These are phyloP conservation scores for Rhexocercosporidium sp. DNA, from an alignment of 2,329 filamentous ascomycete species.

Conservation along the genomic window DNA sequence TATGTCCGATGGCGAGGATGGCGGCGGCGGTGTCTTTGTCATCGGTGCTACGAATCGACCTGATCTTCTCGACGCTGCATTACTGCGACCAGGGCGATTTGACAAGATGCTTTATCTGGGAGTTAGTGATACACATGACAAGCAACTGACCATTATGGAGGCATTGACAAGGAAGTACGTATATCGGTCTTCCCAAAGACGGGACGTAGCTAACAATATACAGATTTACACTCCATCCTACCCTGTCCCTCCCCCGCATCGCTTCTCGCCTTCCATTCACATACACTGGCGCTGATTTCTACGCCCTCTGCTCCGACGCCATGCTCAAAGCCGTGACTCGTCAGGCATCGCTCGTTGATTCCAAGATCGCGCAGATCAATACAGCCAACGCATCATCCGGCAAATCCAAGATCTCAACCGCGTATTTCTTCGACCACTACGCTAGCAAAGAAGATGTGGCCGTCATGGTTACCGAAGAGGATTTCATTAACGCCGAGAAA, in stretches of 20 bases:
- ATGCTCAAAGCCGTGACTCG: constrained; percentile 99
- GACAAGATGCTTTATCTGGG: constrained; percentile 99
- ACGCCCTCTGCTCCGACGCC: constrained; percentile 94
- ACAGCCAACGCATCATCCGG: constrained; percentile 42
- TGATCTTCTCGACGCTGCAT: constrained; percentile 87
- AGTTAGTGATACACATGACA: constrained; percentile 94
- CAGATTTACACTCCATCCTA: constrained; percentile 84
- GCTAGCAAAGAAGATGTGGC: constrained; percentile 81
- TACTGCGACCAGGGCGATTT: constrained; percentile 88
- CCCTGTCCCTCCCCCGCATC: constrained; percentile 75
- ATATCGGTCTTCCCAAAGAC: constrained; percentile 11
- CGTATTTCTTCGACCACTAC: constrained; percentile 94
- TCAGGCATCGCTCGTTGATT: constrained; percentile 82
- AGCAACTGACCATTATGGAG: constrained; percentile 92
- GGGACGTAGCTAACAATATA: constrained; percentile 24
- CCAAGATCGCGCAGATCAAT: constrained; percentile 77
- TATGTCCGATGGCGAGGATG: constrained; percentile 92
- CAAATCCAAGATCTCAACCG: constrained; percentile 67
- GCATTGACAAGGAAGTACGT: constrained; percentile 90
- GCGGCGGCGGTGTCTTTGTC: constrained; percentile 86
- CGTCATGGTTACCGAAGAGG: constrained; percentile 86
- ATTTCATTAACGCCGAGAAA: constrained; percentile 80
- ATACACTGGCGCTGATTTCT: constrained; percentile 96
- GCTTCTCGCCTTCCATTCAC: constrained; percentile 86
- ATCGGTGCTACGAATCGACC: constrained; percentile 96